Percentiles rank a stretch among this genome's conserved stretches.
Evolutionary conservation across 345 rosid genomes (phyloP).

Genomic region (Arabidopsis thaliana): TAIR10.1 NC_003071.7:13806001-13806500

Average conservation of each 20-base stretch:
- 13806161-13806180: slow-evolving; percentile 88
- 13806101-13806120: slow-evolving; percentile 71
- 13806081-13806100: background rate
- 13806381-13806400: slow-evolving; percentile 89
- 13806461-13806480: slow-evolving; percentile 92
- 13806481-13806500: slow-evolving; percentile 87
- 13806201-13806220: slow-evolving; percentile 83
- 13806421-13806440: slow-evolving; percentile 82
- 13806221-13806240: slow-evolving; percentile 86
- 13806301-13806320: slow-evolving; percentile 61
- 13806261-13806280: slow-evolving; percentile 90
- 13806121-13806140: slow-evolving; percentile 82
- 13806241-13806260: slow-evolving; percentile 89
- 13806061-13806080: background rate
- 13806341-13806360: background rate
- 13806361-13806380: background rate
- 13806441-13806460: slow-evolving; percentile 98
- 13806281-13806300: slow-evolving; percentile 96
- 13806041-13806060: slow-evolving; percentile 9
- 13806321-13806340: background rate
- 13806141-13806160: slow-evolving; percentile 95
- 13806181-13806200: slow-evolving; percentile 84
- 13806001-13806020: slow-evolving; percentile 85
- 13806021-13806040: slow-evolving; percentile 74
- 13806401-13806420: slow-evolving; percentile 86